Evolutionary conservation across 2,329 filamentous ascomycete genomes (phyloP), one percentile per base, ranked within the genome.

Genomic region (Fusarium veterinarium): DNA sequence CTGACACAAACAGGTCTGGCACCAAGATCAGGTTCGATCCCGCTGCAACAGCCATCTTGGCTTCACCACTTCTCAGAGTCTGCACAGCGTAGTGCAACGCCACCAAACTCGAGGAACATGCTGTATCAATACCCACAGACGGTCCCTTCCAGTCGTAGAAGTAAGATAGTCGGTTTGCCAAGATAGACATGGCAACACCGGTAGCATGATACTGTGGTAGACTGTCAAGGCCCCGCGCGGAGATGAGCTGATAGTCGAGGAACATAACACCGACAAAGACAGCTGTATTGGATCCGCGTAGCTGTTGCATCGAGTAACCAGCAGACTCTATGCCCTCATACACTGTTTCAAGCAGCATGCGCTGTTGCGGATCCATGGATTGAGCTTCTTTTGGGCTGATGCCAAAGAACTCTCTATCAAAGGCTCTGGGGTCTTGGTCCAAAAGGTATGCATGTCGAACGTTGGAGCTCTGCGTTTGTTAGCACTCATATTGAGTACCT

Each of bases 121-220:
- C 67, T 10, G 64, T 67, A 33, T 67, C 46, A 19, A 70, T 57
- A 6, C 59, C 60, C 44, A 70, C 49, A 16, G 46, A 56, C 4
- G 61, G 65, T 5, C 65, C 65, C 5, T 60, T 44, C 45, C 48
- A 52, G 42, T 65, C 53, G 13, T 60, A 68, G 20, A 65, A 60
- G 25, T 64, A 68, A 3, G 61, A 65, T 13, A 68, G 17, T 0
- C 61, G 55, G 9, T 65, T 65, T 1, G 65, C 35, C 25, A 55
- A 51, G 9, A 68, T 41, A 25, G 35, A 40, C 33, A 80, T 69
- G 37, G 23, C 69, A n/a, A 49, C 60, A 4, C 70, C 70, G 3
- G 67, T 67, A 5, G 65, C 64, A 11, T 56, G 41, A 4, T 57
- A 67, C 8, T 40, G 49, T 1, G 60, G 66, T 8, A 64, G n/a